Conservation (phyloP, 768 basidiomycete species). For the Kwoniella pini region DNA sequence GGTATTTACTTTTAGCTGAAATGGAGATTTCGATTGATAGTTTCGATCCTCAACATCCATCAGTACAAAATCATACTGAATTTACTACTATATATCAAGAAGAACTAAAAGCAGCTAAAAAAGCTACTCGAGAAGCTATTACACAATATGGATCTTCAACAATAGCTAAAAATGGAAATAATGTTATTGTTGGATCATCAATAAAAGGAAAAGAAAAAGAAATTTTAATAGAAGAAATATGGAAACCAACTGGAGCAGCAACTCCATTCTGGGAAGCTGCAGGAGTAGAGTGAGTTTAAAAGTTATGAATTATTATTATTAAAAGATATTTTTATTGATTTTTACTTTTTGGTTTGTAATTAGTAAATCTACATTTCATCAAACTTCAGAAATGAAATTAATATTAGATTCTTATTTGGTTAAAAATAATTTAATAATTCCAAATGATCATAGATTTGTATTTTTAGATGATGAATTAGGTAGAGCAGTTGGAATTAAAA, state of each 20-base stretch:
- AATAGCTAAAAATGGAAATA: slow-evolving; percentile 50
- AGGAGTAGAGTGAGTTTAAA: slow-evolving; percentile 67
- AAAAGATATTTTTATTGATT: too few species aligned
- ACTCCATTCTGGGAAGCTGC: slow-evolving; percentile 66
- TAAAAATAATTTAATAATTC: slow-evolving; percentile 65
- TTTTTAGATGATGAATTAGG: slow-evolving; percentile 62
- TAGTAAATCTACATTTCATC: slow-evolving; percentile 28
- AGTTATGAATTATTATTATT: too few species aligned
- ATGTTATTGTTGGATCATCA: not conserved
- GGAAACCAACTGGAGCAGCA: slow-evolving; percentile 69
- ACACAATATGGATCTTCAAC: not conserved
- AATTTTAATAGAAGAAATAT: slow-evolving; percentile 67
- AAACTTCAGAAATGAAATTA: slow-evolving; percentile 25
- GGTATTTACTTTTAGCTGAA: not conserved
- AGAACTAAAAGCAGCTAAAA: slow-evolving; percentile 66
- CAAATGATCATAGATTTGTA: slow-evolving; percentile 68
- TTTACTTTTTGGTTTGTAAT: too few species aligned
- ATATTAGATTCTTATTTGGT: slow-evolving; percentile 66
- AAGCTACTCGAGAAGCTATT: slow-evolving; percentile 59
- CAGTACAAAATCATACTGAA: slow-evolving; percentile 60
- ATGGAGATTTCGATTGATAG: slow-evolving; percentile 43
- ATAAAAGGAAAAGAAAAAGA: slow-evolving; percentile 58
- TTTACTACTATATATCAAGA: slow-evolving; percentile 69
- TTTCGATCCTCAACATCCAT: slow-evolving; percentile 63
- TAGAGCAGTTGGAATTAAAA: slow-evolving; percentile 50